Conservation (phyloP, 2,329 filamentous ascomycete species). For the Aspergillus fijiensis region DNA sequence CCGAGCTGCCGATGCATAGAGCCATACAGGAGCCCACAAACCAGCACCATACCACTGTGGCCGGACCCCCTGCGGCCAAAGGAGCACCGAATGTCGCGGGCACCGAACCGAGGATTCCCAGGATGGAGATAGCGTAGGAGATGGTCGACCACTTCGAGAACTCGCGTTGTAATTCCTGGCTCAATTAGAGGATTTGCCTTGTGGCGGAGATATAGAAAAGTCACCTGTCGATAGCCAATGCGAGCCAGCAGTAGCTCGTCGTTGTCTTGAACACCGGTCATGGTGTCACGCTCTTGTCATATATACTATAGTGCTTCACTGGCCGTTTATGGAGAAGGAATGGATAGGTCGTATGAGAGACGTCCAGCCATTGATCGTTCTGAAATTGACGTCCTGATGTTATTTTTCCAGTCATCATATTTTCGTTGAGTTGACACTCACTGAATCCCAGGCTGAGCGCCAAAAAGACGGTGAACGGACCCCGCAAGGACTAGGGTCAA, state of each 20-base stretch:
- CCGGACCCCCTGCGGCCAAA: conserved; percentile 59
- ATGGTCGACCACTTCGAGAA: conserved; percentile 67
- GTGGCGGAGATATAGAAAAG: conserved; percentile 7
- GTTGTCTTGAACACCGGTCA: conserved; percentile 53
- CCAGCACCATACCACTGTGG: conserved; percentile 66
- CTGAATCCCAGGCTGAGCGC: neutral
- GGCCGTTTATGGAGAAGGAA: neutral
- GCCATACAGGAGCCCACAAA: conserved; percentile 64
- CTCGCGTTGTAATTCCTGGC: conserved; percentile 59
- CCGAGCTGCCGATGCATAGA: conserved; percentile 63
- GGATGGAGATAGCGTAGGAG: conserved; percentile 65
- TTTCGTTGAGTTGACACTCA: neutral
- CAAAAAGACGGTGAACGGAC: conserved; percentile 15
- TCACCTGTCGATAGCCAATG: conserved; percentile 64
- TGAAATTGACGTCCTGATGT: neutral
- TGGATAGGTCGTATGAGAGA: neutral
- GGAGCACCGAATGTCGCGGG: conserved; percentile 63
- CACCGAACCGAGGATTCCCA: conserved; percentile 65
- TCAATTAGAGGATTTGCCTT: neutral
- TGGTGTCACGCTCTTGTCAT: conserved; percentile 14
- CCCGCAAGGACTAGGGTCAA: neutral
- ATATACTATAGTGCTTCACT: neutral
- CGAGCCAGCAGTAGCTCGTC: conserved; percentile 61
- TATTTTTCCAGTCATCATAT: neutral
- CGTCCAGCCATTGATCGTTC: neutral